These are phyloP conservation scores for Quillaja saponaria DNA, from an alignment of 306 rosid species.

Conservation along the genomic window DNA sequence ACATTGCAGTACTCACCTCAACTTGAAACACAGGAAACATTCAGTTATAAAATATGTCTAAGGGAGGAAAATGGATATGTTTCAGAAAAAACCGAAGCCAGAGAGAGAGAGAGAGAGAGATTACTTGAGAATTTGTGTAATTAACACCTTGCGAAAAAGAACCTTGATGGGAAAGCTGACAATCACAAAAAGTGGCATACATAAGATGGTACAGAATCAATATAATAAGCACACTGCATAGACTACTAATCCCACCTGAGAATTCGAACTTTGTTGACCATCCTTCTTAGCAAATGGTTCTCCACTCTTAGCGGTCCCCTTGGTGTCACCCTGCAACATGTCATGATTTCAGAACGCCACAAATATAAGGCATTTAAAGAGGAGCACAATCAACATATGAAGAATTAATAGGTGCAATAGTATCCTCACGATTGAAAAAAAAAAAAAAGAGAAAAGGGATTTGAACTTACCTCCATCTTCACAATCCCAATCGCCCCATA, in stretches of 20 bases:
- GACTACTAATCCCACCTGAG: conserved; percentile 59
- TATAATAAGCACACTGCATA: not conserved
- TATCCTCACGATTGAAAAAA: too few relatives aligned
- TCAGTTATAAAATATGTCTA: too few relatives aligned
- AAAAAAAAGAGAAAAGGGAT: not conserved
- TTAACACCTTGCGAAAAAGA: conserved; percentile 73
- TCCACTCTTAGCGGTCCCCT: conserved; percentile 86
- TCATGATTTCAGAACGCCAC: conserved; percentile 29
- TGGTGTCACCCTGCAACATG: conserved; percentile 81
- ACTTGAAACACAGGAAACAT: too few relatives aligned
- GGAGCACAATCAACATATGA: not conserved
- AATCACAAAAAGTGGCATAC: not conserved
- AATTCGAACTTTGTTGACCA: conserved; percentile 57
- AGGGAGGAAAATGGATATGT: too few relatives aligned
- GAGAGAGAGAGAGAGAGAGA: conserved; percentile 25
- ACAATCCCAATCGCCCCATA: conserved; percentile 37
- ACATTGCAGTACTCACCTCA: too few relatives aligned
- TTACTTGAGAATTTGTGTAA: conserved; percentile 81
- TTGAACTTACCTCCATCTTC: conserved; percentile 88
- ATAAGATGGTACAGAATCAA: not conserved
- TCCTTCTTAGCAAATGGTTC: conserved; percentile 77
- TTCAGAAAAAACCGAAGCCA: not conserved
- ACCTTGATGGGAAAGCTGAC: conserved; percentile 71
- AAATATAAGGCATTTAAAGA: not conserved
- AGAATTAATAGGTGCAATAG: not conserved